Evolutionary conservation across 1,284 basidiomycete species (phyloP), one percentile per base, ranked within the genome.

Genomic region (Ustilago vetiveriae): DNA sequence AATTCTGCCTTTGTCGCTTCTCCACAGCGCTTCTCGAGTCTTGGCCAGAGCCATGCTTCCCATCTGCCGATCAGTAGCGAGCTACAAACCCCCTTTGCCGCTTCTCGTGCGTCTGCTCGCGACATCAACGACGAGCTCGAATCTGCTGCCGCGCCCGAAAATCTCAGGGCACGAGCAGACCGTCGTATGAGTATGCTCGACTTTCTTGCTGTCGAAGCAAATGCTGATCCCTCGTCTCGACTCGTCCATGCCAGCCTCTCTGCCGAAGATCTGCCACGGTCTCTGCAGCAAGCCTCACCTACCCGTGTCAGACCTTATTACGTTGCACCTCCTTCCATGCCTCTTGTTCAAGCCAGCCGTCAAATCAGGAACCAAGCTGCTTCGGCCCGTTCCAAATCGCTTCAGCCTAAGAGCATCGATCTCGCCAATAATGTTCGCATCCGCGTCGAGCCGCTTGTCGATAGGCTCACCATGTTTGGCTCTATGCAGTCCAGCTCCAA

Each of bases 401-500:
- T 42, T 2, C 49, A 54, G 16, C 32, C 59, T 5, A 50, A 29
- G 9, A 62, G 22, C 21, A 32, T 65, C 5, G 67, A 70, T 24
- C 41, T 60, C 14, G 51, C 51, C 38, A 49, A 46, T 13, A n/a
- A 49, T 6, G 50, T 66, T 11, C 36, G 45, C 10, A 38, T 74
- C 42, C 39, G 29, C 3, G 68, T 79, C 19, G 64, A 69, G 27
- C 80, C 80, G 4, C 39, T 74, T 21, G 46, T 59, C 13, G 75
- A 76, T 24, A 50, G 47, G 13, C 57, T 82, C 51, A 68, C 65
- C 54, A 82, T 82, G 80, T 82, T 82, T 46, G 80, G 80, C 21
- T 76, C 79, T 23, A 72, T 78, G 32, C 79, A 82, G 51, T 75
- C 79, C 6, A 74, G 74, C 38, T 72, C 74, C 39, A 81, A 79